Base-by-base conservation (phyloP, 2,329 filamentous ascomycete genomes). In the Fusarium protoensiforme region DNA sequence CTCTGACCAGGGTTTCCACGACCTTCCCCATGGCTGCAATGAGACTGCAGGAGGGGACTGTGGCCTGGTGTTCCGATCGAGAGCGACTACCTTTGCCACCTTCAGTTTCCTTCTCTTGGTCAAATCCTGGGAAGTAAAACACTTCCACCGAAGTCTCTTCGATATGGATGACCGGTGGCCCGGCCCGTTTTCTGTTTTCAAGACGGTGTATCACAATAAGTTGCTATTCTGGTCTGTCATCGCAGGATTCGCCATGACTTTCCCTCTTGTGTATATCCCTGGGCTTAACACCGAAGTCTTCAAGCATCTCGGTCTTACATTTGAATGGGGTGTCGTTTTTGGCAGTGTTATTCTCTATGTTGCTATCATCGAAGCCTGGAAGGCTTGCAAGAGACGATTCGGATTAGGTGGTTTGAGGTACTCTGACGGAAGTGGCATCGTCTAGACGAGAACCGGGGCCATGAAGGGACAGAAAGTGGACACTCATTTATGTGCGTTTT, bases 41-140 rank as follows among this genome's bases (percentile, higher is more conserved):
- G 85, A 88, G 43, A 81, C 80, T 20, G 87, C 84, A 69, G 84
- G 84, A 31, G 72, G 78, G 0, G 81, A 80, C 5, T 93, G 91
- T 79, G 83, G 84, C 18, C 80, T 84, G 5, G 87, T 92, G 3
- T 93, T 90, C 83, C 87, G 88, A 18, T 92, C 92, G 0, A 87
- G 92, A 11, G 91, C 92, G 0, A 90, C 92, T 1, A 92, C 90
- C 5, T 94, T 93, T 78, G 90, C 91, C 0, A 91, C 90, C 8
- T 80, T 94, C 43, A 92, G 90, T 41, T 93, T 92, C 83, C 84
- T 91, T 58, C 85, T 93, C 7, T 84, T 94, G 8, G 87, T 93
- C 65, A 90, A 92, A 0, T 91, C 92, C 0, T 94, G 92, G 92
- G 91, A 94, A 81, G 91, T 92, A 77, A 91, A 93, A 79, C 90